phyloP scores from a whole-genome alignment of 2,329 filamentous ascomycete species.

The Apiospora phragmitis region DNA sequence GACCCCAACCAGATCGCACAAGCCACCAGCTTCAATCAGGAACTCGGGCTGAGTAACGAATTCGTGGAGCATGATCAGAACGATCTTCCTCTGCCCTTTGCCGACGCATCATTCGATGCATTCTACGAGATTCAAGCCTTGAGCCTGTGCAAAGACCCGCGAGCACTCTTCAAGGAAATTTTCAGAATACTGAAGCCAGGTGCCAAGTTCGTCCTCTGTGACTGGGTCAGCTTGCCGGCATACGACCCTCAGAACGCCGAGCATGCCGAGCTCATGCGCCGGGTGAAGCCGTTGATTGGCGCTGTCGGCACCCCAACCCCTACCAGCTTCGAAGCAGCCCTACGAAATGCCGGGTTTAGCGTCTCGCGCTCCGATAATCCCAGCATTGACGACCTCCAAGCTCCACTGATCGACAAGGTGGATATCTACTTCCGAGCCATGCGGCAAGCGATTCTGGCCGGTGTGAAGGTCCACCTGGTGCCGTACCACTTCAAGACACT shows the following conservation, averaged over 20 bases:
- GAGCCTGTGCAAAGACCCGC: conserved; percentile 52
- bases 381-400: conserved; percentile 50
- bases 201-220: conserved; percentile 49
- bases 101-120: conserved; percentile 48
- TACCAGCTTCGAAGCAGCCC: conserved; percentile 43
- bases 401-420: conserved; percentile 53
- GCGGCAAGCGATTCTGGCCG: conserved; percentile 47
- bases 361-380: conserved; percentile 51
- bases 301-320: conserved; percentile 56
- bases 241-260: conserved; percentile 47
- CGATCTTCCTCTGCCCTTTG: conserved; percentile 51
- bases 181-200: conserved; percentile 51
- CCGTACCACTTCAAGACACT: conserved; percentile 53
- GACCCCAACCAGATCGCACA: conserved; percentile 48
- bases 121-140: conserved; percentile 60
- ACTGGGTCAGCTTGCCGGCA: conserved; percentile 53
- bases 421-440: conserved; percentile 55
- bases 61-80: conserved; percentile 55
- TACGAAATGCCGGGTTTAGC: conserved; percentile 47
- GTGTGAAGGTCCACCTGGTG: conserved; percentile 47
- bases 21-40: conserved; percentile 31
- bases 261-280: conserved; percentile 52
- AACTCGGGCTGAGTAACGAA: conserved; percentile 37
- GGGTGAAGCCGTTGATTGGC: conserved; percentile 55
- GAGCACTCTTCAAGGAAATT: conserved; percentile 47